Base-by-base conservation (phyloP, 2,329 filamentous ascomycete genomes). In the Emergomyces pasteurianus region DNA sequence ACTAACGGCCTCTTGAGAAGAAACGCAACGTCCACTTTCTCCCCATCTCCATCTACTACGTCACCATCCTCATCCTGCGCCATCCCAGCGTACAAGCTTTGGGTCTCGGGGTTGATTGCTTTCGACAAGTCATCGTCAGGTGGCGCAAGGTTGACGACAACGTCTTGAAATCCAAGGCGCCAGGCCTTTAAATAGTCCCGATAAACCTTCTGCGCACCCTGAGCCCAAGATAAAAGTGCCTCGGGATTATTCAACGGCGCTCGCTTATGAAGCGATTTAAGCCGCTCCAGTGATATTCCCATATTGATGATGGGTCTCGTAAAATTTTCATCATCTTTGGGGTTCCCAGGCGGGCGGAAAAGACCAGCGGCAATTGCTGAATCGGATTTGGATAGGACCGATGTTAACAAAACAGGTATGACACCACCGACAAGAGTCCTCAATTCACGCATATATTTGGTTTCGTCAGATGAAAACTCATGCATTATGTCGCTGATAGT, bases 391-490 rank as follows among this genome's bases (percentile, higher is more conserved):
- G 86, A 88, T 14, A 96, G 81, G 9, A 95, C 89, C 65, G 91
- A 90, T 10, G 87, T 90, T 58, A 99, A 78, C 1, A 99, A 81
- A 1, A 97, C 92, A 0, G 94, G 94, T 60, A 99, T 89, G 26
- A 99, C 92, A 60, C 94, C 94, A 67, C 96, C 92, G 8, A 97
- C 92, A 38, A 99, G 77, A 0, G 94, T 96, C 70, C 91, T 90
- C 38, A 99, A 81, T 74, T 99, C 94, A 60, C 92, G 84, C 74
- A 88, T 87, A 70, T 97, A 99, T 66, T 94, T 88, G 52, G 83
- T 78, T 73, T 99, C 94, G 67, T 97, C 94, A 5, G 87, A 83
- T 12, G 83, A 80, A 64, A 99, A 85, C 69, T 96, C 91, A 58
- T 82, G 81, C 72, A 97, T 81, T 23, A 97, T 78, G 64, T 92